Conservation (phyloP, 2,329 filamentous ascomycete species). For the Stemphylium beticola region DNA sequence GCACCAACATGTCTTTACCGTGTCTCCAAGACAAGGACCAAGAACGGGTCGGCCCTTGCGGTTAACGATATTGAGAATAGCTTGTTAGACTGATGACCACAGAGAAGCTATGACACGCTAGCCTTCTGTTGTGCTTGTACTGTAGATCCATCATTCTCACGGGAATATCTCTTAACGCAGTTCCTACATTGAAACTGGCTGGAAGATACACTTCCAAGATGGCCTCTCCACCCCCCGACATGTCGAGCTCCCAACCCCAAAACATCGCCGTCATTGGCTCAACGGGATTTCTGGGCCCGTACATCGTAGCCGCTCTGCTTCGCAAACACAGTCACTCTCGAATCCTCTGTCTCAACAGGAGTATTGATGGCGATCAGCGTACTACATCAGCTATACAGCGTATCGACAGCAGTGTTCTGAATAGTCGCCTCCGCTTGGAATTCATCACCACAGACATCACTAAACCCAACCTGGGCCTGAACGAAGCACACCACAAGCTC, state of each 20-base stretch:
- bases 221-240: too few relatives aligned
- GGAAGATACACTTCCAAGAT: too few relatives aligned
- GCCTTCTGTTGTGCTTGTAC: too few relatives aligned
- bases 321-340: neutral
- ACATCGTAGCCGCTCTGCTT: conserved; percentile 14
- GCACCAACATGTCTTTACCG: too few relatives aligned
- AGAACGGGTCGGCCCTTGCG: too few relatives aligned
- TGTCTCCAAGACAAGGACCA: too few relatives aligned
- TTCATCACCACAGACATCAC: conserved; percentile 10
- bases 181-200: too few relatives aligned
- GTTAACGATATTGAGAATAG: too few relatives aligned
- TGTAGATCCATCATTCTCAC: too few relatives aligned
- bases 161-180: too few relatives aligned
- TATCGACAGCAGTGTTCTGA: neutral
- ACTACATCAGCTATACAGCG: conserved; percentile 3
- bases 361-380: conserved; percentile 5
- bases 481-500: neutral
- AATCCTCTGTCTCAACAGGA: conserved; percentile 25
- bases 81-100: too few relatives aligned
- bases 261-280: conserved; percentile 17
- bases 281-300: conserved; percentile 20
- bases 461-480: conserved; percentile 37
- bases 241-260: neutral
- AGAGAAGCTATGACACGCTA: too few relatives aligned
- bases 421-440: neutral